Percentiles rank a stretch among this genome's conserved stretches.
Conservation (phyloP, 192 early-diverging fungal species). For the Phlyctochytrium arcticum region DNA sequence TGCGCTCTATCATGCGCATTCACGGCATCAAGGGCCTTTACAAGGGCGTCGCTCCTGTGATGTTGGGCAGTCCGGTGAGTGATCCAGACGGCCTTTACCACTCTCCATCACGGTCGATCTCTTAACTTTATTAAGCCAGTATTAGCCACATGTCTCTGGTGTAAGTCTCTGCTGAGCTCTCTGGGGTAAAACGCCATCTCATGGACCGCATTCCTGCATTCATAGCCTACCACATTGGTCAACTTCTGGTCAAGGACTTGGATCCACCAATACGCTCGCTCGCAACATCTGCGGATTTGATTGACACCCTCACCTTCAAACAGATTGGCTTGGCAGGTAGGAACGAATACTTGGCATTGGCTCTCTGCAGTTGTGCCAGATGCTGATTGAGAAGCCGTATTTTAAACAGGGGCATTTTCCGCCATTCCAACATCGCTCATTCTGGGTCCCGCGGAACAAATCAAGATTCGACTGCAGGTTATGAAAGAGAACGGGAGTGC, state of each 20-base stretch:
- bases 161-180: neutral
- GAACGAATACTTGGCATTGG: neutral
- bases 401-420: constrained; percentile 80
- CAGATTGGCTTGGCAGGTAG: constrained; percentile 80
- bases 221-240: constrained; percentile 13
- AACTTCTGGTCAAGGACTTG: constrained; percentile 11
- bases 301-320: constrained; percentile 47
- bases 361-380: neutral
- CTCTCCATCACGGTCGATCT: neutral
- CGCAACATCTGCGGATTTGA: constrained; percentile 5
- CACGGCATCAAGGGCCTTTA: constrained; percentile 89
- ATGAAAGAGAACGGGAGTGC: constrained; percentile 17
- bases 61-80: constrained; percentile 78
- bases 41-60: constrained; percentile 85
- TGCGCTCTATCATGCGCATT: constrained; percentile 68
- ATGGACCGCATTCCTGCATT: neutral
- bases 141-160: constrained; percentile 23
- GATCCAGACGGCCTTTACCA: neutral
- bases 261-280: too few relatives aligned
- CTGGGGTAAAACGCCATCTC: neutral
- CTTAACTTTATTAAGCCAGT: constrained; percentile 10
- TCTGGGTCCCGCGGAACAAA: constrained; percentile 89
- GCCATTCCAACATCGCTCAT: constrained; percentile 87
- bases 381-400: constrained; percentile 8
- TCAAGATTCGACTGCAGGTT: constrained; percentile 91